Evolutionary conservation across 768 basidiomycete genomes (phyloP).

Genomic region (Pseudohyphozyma bogoriensis): DNA sequence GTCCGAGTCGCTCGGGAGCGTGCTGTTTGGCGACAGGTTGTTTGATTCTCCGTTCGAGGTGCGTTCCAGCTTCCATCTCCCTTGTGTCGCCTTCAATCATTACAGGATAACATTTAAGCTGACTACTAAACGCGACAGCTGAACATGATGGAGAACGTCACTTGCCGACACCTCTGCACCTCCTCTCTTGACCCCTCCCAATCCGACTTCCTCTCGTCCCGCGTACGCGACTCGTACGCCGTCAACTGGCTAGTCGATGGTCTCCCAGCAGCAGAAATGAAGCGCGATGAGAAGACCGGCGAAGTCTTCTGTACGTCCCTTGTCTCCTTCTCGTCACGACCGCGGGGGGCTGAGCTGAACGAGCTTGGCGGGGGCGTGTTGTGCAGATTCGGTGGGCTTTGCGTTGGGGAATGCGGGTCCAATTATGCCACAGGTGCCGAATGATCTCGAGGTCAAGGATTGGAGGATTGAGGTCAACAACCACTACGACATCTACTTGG

Average conservation of each 20-base stretch:
- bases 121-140: neutral
- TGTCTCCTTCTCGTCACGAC: too few relatives aligned
- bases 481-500: conserved; percentile 54
- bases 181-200: conserved; percentile 55
- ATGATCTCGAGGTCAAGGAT: conserved; percentile 43
- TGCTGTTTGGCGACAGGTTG: conserved; percentile 93
- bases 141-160: conserved; percentile 48
- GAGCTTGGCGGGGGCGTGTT: too few relatives aligned
- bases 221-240: conserved; percentile 83
- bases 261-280: conserved; percentile 87
- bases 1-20: conserved; percentile 60
- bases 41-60: conserved; percentile 74
- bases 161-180: conserved; percentile 67
- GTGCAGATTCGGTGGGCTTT: conserved; percentile 65
- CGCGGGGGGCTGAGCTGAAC: too few relatives aligned
- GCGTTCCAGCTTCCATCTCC: neutral
- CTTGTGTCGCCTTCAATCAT: conserved; percentile 33
- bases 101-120: neutral
- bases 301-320: conserved; percentile 84
- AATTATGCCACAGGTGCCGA: conserved; percentile 29
- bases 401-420: conserved; percentile 52
- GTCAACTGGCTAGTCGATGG: conserved; percentile 93
- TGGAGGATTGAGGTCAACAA: conserved; percentile 58
- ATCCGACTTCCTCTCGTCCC: conserved; percentile 79
- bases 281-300: conserved; percentile 62